phyloP scores from a whole-genome alignment of 176 grass and related monocot species.

The Oryza punctata region DNA sequence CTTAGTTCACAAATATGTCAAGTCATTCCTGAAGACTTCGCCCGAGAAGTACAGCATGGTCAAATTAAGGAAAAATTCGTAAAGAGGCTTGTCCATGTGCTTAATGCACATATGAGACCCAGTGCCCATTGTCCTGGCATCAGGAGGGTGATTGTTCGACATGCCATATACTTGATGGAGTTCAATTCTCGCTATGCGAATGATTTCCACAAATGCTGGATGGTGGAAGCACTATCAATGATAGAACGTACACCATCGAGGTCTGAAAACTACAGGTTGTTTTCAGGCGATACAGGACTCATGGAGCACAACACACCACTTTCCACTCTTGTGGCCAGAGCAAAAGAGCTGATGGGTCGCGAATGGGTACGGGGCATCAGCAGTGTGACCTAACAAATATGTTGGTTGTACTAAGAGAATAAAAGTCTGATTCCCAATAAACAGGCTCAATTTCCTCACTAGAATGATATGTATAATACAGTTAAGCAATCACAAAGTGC shows the following conservation, averaged over 20 bases:
- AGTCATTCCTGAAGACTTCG: neutral
- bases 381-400: neutral
- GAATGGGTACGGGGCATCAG: neutral
- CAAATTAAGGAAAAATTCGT: neutral
- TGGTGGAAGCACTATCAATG: neutral
- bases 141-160: neutral
- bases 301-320: neutral
- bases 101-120: neutral
- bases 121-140: neutral
- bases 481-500: no score
- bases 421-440: no score
- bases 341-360: neutral
- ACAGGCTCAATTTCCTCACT: no score
- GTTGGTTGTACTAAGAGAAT: neutral
- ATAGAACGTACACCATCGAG: neutral
- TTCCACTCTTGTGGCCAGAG: neutral
- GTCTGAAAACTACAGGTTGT: neutral
- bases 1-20: conserved; percentile 3
- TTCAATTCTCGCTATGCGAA: neutral
- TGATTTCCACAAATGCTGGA: neutral
- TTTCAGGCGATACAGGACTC: neutral
- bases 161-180: conserved; percentile 6
- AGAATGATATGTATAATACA: no score
- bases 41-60: neutral
- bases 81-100: neutral